These are phyloP conservation scores for Naganishia cerealis DNA, from an alignment of 1,284 basidiomycete species.

Conservation along the genomic window DNA sequence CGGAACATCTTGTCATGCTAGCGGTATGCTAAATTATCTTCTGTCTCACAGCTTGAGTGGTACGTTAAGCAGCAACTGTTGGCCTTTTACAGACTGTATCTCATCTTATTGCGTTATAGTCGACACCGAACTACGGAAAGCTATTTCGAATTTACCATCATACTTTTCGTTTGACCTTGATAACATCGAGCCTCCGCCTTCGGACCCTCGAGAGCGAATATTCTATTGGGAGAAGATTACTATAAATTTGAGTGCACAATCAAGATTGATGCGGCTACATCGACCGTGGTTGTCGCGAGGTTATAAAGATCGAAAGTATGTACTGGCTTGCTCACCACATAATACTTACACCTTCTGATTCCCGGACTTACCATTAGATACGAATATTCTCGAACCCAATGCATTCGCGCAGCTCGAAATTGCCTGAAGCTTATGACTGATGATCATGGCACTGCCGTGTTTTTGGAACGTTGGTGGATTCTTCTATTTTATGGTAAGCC, in stretches of 20 bases:
- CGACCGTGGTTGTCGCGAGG: conserved; percentile 52
- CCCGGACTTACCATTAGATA: conserved; percentile 39
- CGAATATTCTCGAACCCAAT: conserved; percentile 54
- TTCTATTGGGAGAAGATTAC: conserved; percentile 55
- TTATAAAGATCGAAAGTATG: conserved; percentile 38
- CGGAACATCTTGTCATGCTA: conserved; percentile 32
- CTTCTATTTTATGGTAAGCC: conserved; percentile 49
- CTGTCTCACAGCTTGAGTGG: not conserved
- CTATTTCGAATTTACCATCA: conserved; percentile 52
- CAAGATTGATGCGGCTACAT: conserved; percentile 52
- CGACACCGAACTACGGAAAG: conserved; percentile 52
- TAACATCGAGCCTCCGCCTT: conserved; percentile 38
- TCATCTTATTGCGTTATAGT: conserved; percentile 39
- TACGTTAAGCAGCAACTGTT: not conserved
- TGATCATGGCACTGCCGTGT: conserved; percentile 47
- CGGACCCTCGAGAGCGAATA: conserved; percentile 47
- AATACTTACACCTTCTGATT: no score
- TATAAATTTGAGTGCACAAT: conserved; percentile 53
- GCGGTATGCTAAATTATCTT: conserved; percentile 20
- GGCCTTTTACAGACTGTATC: not conserved
- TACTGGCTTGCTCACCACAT: not conserved
- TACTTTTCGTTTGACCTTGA: conserved; percentile 51
- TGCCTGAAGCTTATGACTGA: conserved; percentile 53
- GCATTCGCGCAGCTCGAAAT: conserved; percentile 53
- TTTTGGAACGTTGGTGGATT: conserved; percentile 56